Percentiles rank a stretch among this genome's conserved stretches.
Evolutionary conservation across 768 basidiomycete species (phyloP).

Genomic region (Neoboletus brunneissimus): DNA sequence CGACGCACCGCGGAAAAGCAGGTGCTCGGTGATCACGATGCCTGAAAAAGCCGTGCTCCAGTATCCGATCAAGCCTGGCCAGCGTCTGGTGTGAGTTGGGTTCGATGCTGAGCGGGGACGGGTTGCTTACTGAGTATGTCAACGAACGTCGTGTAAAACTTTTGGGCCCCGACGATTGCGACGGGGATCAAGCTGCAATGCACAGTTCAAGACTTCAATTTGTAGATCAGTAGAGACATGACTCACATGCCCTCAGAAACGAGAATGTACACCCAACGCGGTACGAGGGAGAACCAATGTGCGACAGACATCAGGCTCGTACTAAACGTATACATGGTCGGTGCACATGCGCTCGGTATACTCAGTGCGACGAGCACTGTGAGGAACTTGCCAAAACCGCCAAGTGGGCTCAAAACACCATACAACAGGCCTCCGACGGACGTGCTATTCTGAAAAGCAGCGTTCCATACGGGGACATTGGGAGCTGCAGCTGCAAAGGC

Average conservation of each 20-base stretch:
- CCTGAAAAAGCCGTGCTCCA: constrained; percentile 39
- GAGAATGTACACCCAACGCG: constrained; percentile 47
- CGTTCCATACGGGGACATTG: constrained; percentile 37
- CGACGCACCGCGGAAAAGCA: constrained; percentile 39
- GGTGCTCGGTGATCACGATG: constrained; percentile 43
- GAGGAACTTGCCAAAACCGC: constrained; percentile 47
- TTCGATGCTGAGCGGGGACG: neutral
- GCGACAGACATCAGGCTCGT: constrained; percentile 44
- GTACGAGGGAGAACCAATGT: constrained; percentile 34
- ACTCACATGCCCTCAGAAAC: constrained; percentile 45
- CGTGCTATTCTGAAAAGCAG: constrained; percentile 39
- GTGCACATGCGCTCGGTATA: constrained; percentile 54
- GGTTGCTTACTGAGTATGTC: constrained; percentile 37
- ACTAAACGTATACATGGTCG: constrained; percentile 56
- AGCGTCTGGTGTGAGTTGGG: constrained; percentile 15
- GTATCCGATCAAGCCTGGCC: constrained; percentile 43
- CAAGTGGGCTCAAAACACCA: constrained; percentile 37
- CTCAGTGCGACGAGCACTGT: constrained; percentile 50
- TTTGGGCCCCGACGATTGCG: constrained; percentile 44
- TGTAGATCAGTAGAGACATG: neutral
- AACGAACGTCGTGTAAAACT: constrained; percentile 44
- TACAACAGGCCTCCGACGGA: constrained; percentile 46
- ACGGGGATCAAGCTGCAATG: constrained; percentile 41
- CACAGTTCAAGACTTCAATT: neutral
- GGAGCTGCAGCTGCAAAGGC: constrained; percentile 44